Percentiles rank a stretch among this genome's conserved stretches.
Conservation (phyloP, 2,329 filamentous ascomycete genomes). For the Acrocalymma vagum region DNA sequence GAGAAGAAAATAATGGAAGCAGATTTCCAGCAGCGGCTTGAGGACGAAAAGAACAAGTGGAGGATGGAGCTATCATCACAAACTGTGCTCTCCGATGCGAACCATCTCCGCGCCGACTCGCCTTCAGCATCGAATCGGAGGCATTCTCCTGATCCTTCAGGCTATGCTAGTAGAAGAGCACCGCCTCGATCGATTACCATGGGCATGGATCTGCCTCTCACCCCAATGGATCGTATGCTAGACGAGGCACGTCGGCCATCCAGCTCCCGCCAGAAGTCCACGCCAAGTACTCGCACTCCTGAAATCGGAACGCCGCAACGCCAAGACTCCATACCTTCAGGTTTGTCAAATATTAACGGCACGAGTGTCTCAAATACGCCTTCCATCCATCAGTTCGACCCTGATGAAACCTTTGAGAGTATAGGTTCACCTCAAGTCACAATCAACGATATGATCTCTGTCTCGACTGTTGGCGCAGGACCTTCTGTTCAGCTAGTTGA, state of each 20-base stretch:
- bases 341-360: conserved; percentile 47
- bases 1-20: conserved; percentile 68
- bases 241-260: conserved; percentile 46
- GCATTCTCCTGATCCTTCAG: conserved; percentile 48
- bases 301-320: conserved; percentile 41
- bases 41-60: conserved; percentile 72
- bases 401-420: conserved; percentile 62
- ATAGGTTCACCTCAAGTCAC: conserved; percentile 72
- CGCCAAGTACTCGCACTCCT: conserved; percentile 43
- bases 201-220: conserved; percentile 38
- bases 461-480: conserved; percentile 87
- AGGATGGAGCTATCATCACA: conserved; percentile 55
- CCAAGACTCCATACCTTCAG: conserved; percentile 44
- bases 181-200: conserved; percentile 40
- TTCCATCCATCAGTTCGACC: conserved; percentile 54
- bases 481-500: conserved; percentile 96
- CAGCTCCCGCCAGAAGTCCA: conserved; percentile 41
- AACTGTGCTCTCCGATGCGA: conserved; percentile 25
- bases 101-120: conserved; percentile 48
- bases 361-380: conserved; percentile 52
- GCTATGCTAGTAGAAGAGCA: conserved; percentile 39
- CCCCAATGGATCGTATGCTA: conserved; percentile 46
- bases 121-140: conserved; percentile 49
- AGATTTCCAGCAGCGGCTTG: conserved; percentile 65
- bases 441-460: conserved; percentile 79